Percentiles rank a stretch among this genome's conserved stretches.
Conservation (phyloP, 768 basidiomycete genomes). For the Asterophora lycoperdoides region DNA sequence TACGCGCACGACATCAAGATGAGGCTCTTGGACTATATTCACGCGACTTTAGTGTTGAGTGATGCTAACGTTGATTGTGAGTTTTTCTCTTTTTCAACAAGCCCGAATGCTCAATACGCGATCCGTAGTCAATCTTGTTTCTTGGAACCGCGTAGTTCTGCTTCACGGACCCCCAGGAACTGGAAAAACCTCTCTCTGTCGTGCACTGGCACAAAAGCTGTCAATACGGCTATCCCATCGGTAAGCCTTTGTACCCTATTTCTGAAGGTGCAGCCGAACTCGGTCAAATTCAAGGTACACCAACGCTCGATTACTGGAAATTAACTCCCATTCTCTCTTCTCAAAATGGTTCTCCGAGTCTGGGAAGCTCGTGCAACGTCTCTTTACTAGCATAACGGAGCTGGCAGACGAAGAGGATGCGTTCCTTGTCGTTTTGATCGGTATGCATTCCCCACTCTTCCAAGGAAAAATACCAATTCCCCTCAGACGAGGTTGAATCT, state of each 20-base stretch:
- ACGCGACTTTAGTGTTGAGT: slow-evolving; percentile 89
- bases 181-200: slow-evolving; percentile 93
- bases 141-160: slow-evolving; percentile 94
- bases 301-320: slow-evolving; percentile 85
- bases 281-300: slow-evolving; percentile 55
- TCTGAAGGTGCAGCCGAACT: background rate
- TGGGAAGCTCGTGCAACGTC: slow-evolving; percentile 92
- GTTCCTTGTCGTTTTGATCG: slow-evolving; percentile 93
- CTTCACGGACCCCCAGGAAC: slow-evolving; percentile 97
- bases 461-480: background rate
- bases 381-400: slow-evolving; percentile 86
- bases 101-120: slow-evolving; percentile 5
- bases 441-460: slow-evolving; percentile 34
- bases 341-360: slow-evolving; percentile 99
- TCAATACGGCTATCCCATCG: slow-evolving; percentile 84
- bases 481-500: slow-evolving; percentile 92
- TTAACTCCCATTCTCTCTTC: slow-evolving; percentile 97
- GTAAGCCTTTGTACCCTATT: slow-evolving; percentile 34
- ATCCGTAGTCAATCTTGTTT: slow-evolving; percentile 76
- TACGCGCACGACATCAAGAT: slow-evolving; percentile 82
- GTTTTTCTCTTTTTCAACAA: slow-evolving; percentile 20
- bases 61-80: slow-evolving; percentile 82
- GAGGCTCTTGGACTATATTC: slow-evolving; percentile 88
- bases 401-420: slow-evolving; percentile 88
- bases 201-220: slow-evolving; percentile 93